Evolutionary conservation across 106 monocot species (phyloP).

Genomic region (Iris macrosiphon): DNA sequence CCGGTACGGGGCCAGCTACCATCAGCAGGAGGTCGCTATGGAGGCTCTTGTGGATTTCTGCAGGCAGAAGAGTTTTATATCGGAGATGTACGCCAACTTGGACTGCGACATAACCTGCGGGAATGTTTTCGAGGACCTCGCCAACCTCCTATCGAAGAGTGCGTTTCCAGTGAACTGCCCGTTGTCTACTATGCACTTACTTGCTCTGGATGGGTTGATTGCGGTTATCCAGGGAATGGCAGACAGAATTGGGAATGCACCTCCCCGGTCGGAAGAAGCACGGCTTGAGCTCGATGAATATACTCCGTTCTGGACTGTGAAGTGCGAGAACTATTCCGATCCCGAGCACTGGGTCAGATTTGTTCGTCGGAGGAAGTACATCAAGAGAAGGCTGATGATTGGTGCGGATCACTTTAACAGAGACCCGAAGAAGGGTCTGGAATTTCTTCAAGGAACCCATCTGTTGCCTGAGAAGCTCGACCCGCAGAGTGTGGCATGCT

Average conservation of each 20-base stretch:
- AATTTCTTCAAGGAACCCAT: conserved; percentile 53
- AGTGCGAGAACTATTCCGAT: conserved; percentile 39
- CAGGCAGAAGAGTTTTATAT: conserved; percentile 58
- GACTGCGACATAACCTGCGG: conserved; percentile 62
- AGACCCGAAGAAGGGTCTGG: conserved; percentile 55
- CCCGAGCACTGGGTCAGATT: conserved; percentile 46
- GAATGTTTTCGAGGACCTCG: conserved; percentile 61
- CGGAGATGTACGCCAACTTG: conserved; percentile 72
- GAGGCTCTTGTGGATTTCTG: conserved; percentile 83
- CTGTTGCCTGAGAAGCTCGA: conserved; percentile 63
- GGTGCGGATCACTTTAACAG: conserved; percentile 57
- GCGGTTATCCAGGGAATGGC: conserved; percentile 47
- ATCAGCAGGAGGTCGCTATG: conserved; percentile 86
- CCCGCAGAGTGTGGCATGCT: conserved; percentile 42
- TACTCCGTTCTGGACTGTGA: conserved; percentile 46
- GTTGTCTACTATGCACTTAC: conserved; percentile 43
- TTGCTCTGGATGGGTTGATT: conserved; percentile 57
- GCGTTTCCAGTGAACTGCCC: conserved; percentile 62
- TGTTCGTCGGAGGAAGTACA: conserved; percentile 36
- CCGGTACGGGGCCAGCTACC: conserved; percentile 54
- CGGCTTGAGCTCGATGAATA: conserved; percentile 37
- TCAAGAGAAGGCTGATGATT: conserved; percentile 43
- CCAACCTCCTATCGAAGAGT: conserved; percentile 57
- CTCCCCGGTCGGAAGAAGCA: conserved; percentile 21
- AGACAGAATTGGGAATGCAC: conserved; percentile 35